Percentiles rank a stretch among this genome's conserved stretches.
phyloP scores from a whole-genome alignment of 306 rosid genomes.

The Canavalia gladiata region DNA sequence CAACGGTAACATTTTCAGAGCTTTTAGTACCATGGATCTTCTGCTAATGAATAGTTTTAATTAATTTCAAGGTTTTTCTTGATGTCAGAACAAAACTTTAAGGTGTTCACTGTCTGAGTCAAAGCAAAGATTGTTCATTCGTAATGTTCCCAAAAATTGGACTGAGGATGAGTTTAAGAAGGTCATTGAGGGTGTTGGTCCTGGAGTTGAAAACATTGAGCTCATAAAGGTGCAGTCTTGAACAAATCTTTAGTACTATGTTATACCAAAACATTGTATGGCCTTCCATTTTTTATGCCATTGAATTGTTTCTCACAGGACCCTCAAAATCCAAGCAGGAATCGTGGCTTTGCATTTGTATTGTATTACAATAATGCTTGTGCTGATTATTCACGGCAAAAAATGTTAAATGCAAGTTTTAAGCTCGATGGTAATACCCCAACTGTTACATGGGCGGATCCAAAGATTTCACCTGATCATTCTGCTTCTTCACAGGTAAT shows the following conservation, averaged over 20 bases:
- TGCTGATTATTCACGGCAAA: slow-evolving; percentile 97
- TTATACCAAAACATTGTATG: slow-evolving; percentile 25
- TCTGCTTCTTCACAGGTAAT: slow-evolving; percentile 87
- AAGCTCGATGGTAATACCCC: slow-evolving; percentile 90
- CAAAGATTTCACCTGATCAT: slow-evolving; percentile 82
- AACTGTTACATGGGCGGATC: slow-evolving; percentile 98
- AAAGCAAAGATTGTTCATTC: slow-evolving; percentile 89
- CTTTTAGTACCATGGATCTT: slow-evolving; percentile 16
- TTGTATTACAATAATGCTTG: slow-evolving; percentile 96
- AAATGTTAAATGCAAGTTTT: slow-evolving; percentile 75
- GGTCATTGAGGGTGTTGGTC: slow-evolving; percentile 87
- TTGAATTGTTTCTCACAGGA: slow-evolving; percentile 65
- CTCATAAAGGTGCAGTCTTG: slow-evolving; percentile 81
- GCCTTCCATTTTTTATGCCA: neutral
- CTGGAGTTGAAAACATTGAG: slow-evolving; percentile 90
- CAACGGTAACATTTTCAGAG: neutral
- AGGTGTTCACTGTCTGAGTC: slow-evolving; percentile 96
- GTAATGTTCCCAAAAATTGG: slow-evolving; percentile 92
- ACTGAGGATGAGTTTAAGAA: slow-evolving; percentile 89
- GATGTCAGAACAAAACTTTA: slow-evolving; percentile 83
- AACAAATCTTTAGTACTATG: slow-evolving; percentile 33
- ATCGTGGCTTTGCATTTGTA: slow-evolving; percentile 98
- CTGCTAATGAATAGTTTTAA: neutral
- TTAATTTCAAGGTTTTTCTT: slow-evolving; percentile 39
- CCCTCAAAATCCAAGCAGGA: slow-evolving; percentile 82